Percentiles rank a stretch among this genome's conserved stretches.
Conservation (phyloP, 257 asterid genomes). For the Ehretia macrophylla region DNA sequence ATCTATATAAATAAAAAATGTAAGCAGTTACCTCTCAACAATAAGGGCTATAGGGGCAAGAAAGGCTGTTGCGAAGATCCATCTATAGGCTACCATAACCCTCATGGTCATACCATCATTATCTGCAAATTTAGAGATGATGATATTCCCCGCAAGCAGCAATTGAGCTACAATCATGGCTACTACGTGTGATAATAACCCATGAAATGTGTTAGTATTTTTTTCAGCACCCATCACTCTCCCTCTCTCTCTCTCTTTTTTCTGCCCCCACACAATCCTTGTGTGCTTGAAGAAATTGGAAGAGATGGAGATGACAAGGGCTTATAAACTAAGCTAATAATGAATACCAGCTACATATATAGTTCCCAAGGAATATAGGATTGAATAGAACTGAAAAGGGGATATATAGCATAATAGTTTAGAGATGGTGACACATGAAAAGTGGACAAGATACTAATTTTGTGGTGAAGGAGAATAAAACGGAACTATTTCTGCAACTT, state of each 20-base stretch:
- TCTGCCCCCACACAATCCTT: background rate
- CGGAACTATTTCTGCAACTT: background rate
- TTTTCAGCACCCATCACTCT: background rate
- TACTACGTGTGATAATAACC: slow-evolving; percentile 4
- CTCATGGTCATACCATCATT: slow-evolving; percentile 25
- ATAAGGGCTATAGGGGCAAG: slow-evolving; percentile 18
- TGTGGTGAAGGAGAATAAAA: background rate
- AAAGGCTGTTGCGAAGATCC: slow-evolving; percentile 25
- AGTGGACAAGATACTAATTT: slow-evolving; percentile 1
- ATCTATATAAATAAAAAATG: too few species aligned
- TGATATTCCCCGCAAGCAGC: slow-evolving; percentile 19
- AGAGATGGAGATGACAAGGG: background rate
- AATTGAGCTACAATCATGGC: slow-evolving; percentile 16
- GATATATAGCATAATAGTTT: too few species aligned
- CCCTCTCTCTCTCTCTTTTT: slow-evolving; percentile 4
- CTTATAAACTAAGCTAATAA: background rate
- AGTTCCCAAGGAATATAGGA: too few species aligned
- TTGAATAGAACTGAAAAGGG: too few species aligned
- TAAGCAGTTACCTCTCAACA: slow-evolving; percentile 14
- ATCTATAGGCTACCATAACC: slow-evolving; percentile 27
- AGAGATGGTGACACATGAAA: background rate
- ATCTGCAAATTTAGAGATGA: slow-evolving; percentile 22
- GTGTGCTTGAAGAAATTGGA: background rate
- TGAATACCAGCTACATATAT: too few species aligned
- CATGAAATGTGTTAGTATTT: background rate